These are phyloP conservation scores for Tricholoma flavovirens DNA, from an alignment of 768 basidiomycete species.

Conservation along the genomic window DNA sequence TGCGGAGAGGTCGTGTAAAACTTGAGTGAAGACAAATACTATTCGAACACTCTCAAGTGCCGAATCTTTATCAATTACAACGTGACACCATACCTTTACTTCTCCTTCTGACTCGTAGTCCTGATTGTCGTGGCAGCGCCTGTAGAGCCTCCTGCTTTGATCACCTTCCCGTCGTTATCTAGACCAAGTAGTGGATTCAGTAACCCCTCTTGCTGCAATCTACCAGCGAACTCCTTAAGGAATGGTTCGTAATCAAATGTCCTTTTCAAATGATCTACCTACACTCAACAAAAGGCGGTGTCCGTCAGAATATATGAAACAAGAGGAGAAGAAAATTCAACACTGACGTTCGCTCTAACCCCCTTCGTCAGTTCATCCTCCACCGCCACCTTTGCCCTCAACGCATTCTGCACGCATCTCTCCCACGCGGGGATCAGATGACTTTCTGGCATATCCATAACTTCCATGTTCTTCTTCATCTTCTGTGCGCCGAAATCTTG, in stretches of 20 bases:
- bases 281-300: not conserved
- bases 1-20: too few species aligned
- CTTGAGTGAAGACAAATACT: too few species aligned
- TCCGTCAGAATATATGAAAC: not conserved
- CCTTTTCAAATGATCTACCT: slow-evolving; percentile 54
- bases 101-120: slow-evolving; percentile 3
- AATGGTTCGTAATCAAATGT: slow-evolving; percentile 65
- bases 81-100: not conserved
- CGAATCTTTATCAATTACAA: too few species aligned
- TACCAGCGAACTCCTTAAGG: slow-evolving; percentile 38
- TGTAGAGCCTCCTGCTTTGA: slow-evolving; percentile 9
- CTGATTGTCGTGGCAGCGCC: not conserved
- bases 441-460: slow-evolving; percentile 37
- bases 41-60: too few species aligned
- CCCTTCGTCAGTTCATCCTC: slow-evolving; percentile 48
- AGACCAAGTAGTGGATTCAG: slow-evolving; percentile 38
- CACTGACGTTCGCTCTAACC: slow-evolving; percentile 38
- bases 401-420: slow-evolving; percentile 34
- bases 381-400: slow-evolving; percentile 33
- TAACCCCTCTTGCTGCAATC: slow-evolving; percentile 41
- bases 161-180: slow-evolving; percentile 29
- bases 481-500: slow-evolving; percentile 40
- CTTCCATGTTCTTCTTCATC: slow-evolving; percentile 36
- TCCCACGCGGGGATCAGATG: slow-evolving; percentile 41
- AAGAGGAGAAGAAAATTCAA: not conserved